phyloP scores from a whole-genome alignment of 2,329 filamentous ascomycete genomes.

The Magnaporthiopsis poae region DNA sequence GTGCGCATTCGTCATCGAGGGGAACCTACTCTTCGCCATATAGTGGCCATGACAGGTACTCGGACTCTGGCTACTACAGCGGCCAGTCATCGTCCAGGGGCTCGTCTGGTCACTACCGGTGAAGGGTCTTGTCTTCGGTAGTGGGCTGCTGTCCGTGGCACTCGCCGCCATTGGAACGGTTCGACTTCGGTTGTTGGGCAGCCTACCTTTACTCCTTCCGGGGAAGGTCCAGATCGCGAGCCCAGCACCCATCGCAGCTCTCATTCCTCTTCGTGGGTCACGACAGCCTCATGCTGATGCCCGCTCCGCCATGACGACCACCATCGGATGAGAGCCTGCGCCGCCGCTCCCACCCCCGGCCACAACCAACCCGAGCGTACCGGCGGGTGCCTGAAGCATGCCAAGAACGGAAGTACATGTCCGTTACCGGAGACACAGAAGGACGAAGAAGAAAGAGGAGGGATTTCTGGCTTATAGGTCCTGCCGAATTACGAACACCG shows the following conservation, averaged over 20 bases:
- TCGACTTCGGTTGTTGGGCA: conserved; percentile 37
- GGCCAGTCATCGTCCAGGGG: conserved; percentile 32
- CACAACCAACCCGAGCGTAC: neutral
- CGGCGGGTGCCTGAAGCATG: neutral
- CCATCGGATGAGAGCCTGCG: neutral
- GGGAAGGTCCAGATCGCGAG: conserved; percentile 22
- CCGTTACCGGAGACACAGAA: conserved; percentile 17
- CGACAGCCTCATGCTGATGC: conserved; percentile 30
- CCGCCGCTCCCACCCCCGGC: neutral
- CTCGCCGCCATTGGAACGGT: conserved; percentile 30
- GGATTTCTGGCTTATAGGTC: neutral
- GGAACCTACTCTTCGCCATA: conserved; percentile 28
- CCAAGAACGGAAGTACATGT: conserved; percentile 13
- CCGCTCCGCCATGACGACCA: conserved; percentile 21
- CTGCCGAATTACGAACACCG: no score
- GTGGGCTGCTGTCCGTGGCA: conserved; percentile 33
- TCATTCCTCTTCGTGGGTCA: conserved; percentile 39
- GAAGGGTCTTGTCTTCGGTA: conserved; percentile 45
- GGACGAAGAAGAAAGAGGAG: neutral
- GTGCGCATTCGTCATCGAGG: conserved; percentile 33
- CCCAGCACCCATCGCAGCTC: conserved; percentile 36
- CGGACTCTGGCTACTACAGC: conserved; percentile 47
- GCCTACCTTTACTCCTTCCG: conserved; percentile 39
- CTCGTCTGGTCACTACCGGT: conserved; percentile 33
- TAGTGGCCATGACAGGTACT: conserved; percentile 29